Conservation (phyloP, 2,329 filamentous ascomycete species). For the Raffaelea deltoideospora region DNA sequence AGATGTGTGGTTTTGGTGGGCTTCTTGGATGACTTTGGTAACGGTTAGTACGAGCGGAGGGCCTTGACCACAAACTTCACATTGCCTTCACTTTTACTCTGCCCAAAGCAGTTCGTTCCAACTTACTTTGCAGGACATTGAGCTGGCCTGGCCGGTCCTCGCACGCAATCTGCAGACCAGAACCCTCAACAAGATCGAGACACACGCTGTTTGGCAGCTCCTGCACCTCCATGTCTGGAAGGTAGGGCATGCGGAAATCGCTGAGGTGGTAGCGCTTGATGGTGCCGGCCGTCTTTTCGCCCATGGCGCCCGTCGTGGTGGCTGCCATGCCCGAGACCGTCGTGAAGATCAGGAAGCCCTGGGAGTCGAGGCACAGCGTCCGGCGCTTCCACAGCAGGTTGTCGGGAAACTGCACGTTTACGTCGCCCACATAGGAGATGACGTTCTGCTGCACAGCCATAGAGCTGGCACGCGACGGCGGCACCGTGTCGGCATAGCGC, state of each 20-base stretch:
- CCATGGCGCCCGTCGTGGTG: conserved; percentile 13
- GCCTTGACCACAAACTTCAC: too few species aligned
- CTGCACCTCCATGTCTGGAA: conserved; percentile 81
- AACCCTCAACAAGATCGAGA: conserved; percentile 44
- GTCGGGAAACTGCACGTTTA: conserved; percentile 96
- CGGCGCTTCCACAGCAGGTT: conserved; percentile 93
- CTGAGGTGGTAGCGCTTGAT: conserved; percentile 72
- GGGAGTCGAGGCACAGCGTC: conserved; percentile 69
- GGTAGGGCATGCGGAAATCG: conserved; percentile 65
- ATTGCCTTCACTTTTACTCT: not conserved
- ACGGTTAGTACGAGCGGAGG: not conserved
- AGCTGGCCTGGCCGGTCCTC: conserved; percentile 44
- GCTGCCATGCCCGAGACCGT: conserved; percentile 41
- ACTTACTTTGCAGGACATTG: conserved; percentile 38
- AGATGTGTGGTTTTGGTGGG: conserved; percentile 20
- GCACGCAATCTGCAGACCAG: conserved; percentile 48
- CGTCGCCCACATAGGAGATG: conserved; percentile 63
- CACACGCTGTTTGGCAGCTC: conserved; percentile 78
- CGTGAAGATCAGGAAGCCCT: conserved; percentile 71
- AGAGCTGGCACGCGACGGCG: conserved; percentile 4
- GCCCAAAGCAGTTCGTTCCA: too few species aligned
- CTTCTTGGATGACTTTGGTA: conserved; percentile 18
- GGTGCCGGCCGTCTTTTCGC: conserved; percentile 30
- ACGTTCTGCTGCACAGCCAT: conserved; percentile 22
- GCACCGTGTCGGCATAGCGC: conserved; percentile 12